A percentile compares a stretch with the other conserved stretches of the same genome.
Evolutionary conservation across 768 basidiomycete genomes (phyloP).

Genomic region (Pisolithus orientalis): DNA sequence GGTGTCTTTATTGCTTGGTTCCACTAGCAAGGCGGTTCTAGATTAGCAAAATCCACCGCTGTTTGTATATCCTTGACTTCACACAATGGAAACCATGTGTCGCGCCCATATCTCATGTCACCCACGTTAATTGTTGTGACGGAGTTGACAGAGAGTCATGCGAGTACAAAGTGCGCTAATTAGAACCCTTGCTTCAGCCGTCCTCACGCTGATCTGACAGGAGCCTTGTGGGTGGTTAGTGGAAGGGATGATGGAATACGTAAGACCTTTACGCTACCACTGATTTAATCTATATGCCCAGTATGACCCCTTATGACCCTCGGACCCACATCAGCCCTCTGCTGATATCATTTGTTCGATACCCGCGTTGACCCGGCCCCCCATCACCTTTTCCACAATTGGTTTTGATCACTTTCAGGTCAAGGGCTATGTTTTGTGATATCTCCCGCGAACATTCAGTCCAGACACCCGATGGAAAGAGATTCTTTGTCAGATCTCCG

Average conservation of each 20-base stretch:
- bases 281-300: conserved; percentile 26
- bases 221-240: conserved; percentile 30
- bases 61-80: conserved; percentile 20
- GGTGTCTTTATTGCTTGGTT: conserved; percentile 3
- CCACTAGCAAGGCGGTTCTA: conserved; percentile 12
- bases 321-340: conserved; percentile 27
- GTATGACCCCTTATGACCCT: conserved; percentile 14
- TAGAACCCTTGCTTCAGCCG: conserved; percentile 24
- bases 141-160: conserved; percentile 26
- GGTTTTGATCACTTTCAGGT: conserved; percentile 24
- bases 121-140: background rate
- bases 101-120: conserved; percentile 12
- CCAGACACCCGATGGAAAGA: conserved; percentile 28
- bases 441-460: conserved; percentile 33
- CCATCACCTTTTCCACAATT: conserved; percentile 29
- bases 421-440: conserved; percentile 27
- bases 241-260: conserved; percentile 22
- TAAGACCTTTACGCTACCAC: conserved; percentile 29
- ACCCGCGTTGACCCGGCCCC: conserved; percentile 16
- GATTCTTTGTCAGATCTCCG: conserved; percentile 30
- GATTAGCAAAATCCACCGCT: conserved; percentile 15
- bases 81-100: conserved; percentile 24
- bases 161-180: conserved; percentile 29
- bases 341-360: conserved; percentile 26
- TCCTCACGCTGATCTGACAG: conserved; percentile 26